These are phyloP conservation scores for Buddleja alternifolia DNA, from an alignment of 257 asterid species.

Conservation along the genomic window DNA sequence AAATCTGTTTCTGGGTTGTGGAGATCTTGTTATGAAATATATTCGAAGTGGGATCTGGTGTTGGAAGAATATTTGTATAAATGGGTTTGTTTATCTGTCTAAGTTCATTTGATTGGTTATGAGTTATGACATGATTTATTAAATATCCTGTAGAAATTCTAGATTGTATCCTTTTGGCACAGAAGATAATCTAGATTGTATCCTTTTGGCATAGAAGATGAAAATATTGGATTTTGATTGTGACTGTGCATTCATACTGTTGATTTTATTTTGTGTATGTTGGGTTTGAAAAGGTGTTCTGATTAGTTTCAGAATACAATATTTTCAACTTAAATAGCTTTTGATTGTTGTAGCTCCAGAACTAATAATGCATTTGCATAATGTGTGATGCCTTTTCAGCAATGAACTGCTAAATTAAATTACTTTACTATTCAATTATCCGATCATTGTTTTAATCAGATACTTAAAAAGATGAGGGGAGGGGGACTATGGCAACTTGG, in stretches of 20 bases:
- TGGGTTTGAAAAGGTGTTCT: background rate
- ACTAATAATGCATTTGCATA: background rate
- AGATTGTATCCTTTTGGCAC: background rate
- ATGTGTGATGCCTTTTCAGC: background rate
- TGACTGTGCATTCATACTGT: slow-evolving; percentile 9
- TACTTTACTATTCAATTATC: background rate
- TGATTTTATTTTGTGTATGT: slow-evolving; percentile 9
- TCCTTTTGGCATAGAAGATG: background rate
- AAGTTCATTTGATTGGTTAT: slow-evolving; percentile 20
- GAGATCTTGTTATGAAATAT: slow-evolving; percentile 30
- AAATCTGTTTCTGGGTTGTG: slow-evolving; percentile 21
- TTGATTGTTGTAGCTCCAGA: slow-evolving; percentile 9
- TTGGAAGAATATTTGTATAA: background rate
- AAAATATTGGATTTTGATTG: slow-evolving; percentile 36
- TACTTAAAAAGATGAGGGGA: slow-evolving; percentile 76
- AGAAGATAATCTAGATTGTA: background rate
- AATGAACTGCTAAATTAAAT: background rate
- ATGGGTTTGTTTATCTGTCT: background rate
- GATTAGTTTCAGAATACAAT: too few species aligned
- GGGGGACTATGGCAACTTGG: slow-evolving; percentile 97
- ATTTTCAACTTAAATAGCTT: too few species aligned
- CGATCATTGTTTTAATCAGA: slow-evolving; percentile 31
- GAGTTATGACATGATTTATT: slow-evolving; percentile 6
- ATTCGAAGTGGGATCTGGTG: slow-evolving; percentile 36
- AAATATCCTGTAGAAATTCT: background rate